Conservation (phyloP, 306 rosid genomes). For the Corylus avellana region DNA sequence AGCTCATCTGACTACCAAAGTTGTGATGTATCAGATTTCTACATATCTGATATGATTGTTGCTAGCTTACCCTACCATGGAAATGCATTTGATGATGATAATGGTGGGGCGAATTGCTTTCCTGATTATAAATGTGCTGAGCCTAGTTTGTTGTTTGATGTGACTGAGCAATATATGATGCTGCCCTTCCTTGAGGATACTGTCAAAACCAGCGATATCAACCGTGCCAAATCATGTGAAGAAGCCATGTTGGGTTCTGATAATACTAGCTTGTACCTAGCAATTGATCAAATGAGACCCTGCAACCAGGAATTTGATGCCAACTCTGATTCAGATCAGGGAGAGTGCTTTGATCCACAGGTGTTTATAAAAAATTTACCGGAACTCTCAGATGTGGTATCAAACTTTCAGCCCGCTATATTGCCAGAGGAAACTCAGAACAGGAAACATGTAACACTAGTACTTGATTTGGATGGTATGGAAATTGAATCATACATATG, state of each 20-base stretch:
- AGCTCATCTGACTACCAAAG: slow-evolving; percentile 54
- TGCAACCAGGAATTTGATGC: slow-evolving; percentile 61
- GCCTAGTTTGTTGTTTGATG: slow-evolving; percentile 54
- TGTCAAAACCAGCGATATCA: slow-evolving; percentile 40
- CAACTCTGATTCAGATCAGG: slow-evolving; percentile 59
- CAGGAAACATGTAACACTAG: slow-evolving; percentile 71
- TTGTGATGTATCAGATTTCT: slow-evolving; percentile 88
- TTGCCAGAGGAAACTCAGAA: slow-evolving; percentile 58
- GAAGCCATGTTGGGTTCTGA: slow-evolving; percentile 51
- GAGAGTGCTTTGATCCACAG: slow-evolving; percentile 89
- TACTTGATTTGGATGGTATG: slow-evolving; percentile 99
- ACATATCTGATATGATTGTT: slow-evolving; percentile 92
- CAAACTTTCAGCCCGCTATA: slow-evolving; percentile 52
- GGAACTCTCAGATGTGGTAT: slow-evolving; percentile 75
- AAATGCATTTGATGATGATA: slow-evolving; percentile 50
- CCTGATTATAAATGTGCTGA: slow-evolving; percentile 57
- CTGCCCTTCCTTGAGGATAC: slow-evolving; percentile 85
- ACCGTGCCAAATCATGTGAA: slow-evolving; percentile 50
- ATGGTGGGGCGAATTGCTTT: slow-evolving; percentile 46
- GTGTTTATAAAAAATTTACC: slow-evolving; percentile 78
- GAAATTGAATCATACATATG: slow-evolving; percentile 12
- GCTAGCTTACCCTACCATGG: slow-evolving; percentile 68
- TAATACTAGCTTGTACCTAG: slow-evolving; percentile 63
- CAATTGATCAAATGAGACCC: slow-evolving; percentile 71
- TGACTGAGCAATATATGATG: slow-evolving; percentile 71